Conservation (phyloP, 1,139 yeast genomes). For the Saccharomyces uvarum region DNA sequence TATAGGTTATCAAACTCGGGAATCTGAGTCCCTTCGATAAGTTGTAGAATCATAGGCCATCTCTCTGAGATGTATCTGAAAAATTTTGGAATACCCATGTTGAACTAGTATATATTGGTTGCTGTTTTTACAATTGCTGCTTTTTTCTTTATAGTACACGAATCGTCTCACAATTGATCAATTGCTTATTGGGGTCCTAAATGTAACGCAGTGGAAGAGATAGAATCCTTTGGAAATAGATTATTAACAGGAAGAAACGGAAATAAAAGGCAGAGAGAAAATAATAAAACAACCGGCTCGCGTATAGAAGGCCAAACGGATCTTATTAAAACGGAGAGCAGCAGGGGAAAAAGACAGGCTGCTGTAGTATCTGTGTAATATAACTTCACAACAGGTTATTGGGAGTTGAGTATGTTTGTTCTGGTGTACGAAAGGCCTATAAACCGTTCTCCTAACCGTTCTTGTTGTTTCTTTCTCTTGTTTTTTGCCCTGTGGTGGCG, state of each 20-base stretch:
- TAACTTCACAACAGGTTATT: background rate
- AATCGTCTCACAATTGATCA: background rate
- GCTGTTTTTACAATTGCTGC: background rate
- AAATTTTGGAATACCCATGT: constrained; percentile 87
- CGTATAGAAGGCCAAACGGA: background rate
- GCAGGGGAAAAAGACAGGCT: background rate
- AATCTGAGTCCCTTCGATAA: constrained; percentile 74
- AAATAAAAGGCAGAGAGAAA: background rate
- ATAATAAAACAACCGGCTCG: background rate
- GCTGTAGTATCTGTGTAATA: background rate
- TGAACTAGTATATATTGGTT: background rate
- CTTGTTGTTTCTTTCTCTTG: background rate
- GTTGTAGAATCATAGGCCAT: constrained; percentile 94
- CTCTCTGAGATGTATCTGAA: constrained; percentile 95
- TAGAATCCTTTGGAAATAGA: background rate
- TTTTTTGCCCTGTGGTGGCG: background rate
- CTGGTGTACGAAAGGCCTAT: background rate
- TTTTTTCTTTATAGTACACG: background rate
- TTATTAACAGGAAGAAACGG: background rate
- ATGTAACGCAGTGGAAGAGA: background rate
- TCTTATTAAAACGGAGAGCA: background rate
- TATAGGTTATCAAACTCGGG: constrained; percentile 94
- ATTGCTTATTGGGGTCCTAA: background rate
- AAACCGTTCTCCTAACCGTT: background rate
- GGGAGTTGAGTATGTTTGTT: background rate